phyloP scores from a whole-genome alignment of 345 rosid species.

The Lenwebbia sp. region DNA sequence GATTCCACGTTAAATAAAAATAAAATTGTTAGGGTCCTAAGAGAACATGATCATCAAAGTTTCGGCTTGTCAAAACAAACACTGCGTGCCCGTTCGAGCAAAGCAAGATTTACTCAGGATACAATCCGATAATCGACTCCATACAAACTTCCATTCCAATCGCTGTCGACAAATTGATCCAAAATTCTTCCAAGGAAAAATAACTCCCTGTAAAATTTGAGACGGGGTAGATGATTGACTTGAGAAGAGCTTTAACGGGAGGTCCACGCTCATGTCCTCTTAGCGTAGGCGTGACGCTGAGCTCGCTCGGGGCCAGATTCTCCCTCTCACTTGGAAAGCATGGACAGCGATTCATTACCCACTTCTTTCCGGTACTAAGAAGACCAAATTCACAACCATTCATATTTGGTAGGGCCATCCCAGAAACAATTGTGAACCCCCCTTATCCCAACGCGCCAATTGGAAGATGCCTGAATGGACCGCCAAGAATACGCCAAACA shows the following conservation, averaged over 20 bases:
- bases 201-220: rapidly evolving
- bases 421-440: no score
- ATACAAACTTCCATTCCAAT: background rate
- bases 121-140: background rate
- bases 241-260: background rate
- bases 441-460: background rate
- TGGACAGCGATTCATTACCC: background rate
- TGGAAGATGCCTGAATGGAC: background rate
- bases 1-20: background rate
- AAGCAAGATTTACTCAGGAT: background rate
- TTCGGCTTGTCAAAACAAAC: background rate
- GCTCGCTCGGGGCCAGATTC: background rate
- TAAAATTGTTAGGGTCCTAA: background rate
- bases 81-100: background rate
- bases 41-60: background rate
- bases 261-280: background rate
- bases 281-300: background rate
- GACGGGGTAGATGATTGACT: background rate
- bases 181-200: background rate
- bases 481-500: background rate
- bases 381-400: background rate
- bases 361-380: background rate
- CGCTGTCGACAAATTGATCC: background rate
- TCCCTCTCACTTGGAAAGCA: background rate
- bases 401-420: background rate